Evolutionary conservation across 1,284 basidiomycete genomes (phyloP), one percentile per base, ranked within the genome.

Genomic region (Tilletia setariae): DNA sequence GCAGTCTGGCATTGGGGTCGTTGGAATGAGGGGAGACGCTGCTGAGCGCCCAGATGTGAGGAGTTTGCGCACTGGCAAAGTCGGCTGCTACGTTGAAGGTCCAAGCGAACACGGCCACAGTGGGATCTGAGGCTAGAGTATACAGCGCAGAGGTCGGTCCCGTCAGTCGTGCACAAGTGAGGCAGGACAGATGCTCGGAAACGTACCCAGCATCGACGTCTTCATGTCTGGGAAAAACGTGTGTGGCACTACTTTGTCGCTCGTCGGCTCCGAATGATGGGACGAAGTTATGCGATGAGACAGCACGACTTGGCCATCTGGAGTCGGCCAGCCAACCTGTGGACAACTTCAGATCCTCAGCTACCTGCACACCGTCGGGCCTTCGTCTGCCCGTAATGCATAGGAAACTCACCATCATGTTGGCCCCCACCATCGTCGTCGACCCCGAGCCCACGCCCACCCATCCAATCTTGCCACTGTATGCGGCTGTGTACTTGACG

Each of bases 1-100:
- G 62, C 47, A 78, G 49, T 15, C 21, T 23, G 2, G 76, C 64
- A 44, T n/a, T 66, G 13, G 67, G 23, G 63, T 68, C 69, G 13
- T 64, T 32, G 11, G 63, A 64, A 8, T 75, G 64, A 28, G 74
- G 74, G 23, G 65, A 66, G 62, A 70, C 73, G 25, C 4, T 13
- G 68, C 74, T 74, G 66, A 19, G n/a, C 4, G 76, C 75, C 68
- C 69, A 79, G 70, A 79, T 77, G 71, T 75, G 76, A 3, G 63
- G 59, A 7, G 73, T 74, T 9, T n/a, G 23, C 2, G 15, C 56
- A 21, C 61, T 68, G 21, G 63, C 23, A 0, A 63, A 66, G 1
- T 43, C 7, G 28, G 56, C 56, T 16, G 69, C 68, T 35, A 72
- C 49, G 21, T 72, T 70, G 66, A 73, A 75, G 13, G 70, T 66